Conservation (phyloP, 352 stramenopile genomes). For the Phytophthora pinifolia region DNA sequence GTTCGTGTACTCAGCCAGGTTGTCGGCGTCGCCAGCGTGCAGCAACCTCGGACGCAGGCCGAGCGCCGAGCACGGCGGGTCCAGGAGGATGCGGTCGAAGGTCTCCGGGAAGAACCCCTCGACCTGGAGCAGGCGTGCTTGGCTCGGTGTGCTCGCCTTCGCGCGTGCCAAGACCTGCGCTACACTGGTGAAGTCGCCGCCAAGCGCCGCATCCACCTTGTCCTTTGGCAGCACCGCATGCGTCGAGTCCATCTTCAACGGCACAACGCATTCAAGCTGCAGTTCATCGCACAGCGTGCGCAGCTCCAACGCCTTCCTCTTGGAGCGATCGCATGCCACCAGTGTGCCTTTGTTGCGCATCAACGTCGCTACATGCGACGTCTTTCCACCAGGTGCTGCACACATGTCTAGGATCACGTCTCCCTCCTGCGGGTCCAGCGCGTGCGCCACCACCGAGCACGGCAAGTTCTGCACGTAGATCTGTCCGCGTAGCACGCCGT, state of each 20-base stretch:
- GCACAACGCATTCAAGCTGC: slow-evolving; percentile 54
- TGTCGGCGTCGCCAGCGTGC: slow-evolving; percentile 69
- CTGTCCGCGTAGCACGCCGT: slow-evolving; percentile 73
- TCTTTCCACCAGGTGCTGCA: slow-evolving; percentile 92
- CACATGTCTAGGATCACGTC: slow-evolving; percentile 95
- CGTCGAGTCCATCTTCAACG: slow-evolving; percentile 86
- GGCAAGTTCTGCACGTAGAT: slow-evolving; percentile 95
- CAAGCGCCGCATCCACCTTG: slow-evolving; percentile 22
- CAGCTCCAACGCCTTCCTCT: slow-evolving; percentile 83
- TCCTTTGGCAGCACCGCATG: slow-evolving; percentile 73
- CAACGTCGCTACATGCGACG: slow-evolving; percentile 91
- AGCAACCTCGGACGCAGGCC: slow-evolving; percentile 91
- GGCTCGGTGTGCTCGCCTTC: slow-evolving; percentile 38
- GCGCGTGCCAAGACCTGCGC: slow-evolving; percentile 61
- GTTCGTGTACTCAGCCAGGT: slow-evolving; percentile 76
- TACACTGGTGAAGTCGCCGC: slow-evolving; percentile 38
- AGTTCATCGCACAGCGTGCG: slow-evolving; percentile 77
- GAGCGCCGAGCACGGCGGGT: slow-evolving; percentile 92
- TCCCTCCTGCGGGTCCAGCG: slow-evolving; percentile 76
- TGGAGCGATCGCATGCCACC: slow-evolving; percentile 91
- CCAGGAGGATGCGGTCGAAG: slow-evolving; percentile 93
- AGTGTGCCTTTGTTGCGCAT: slow-evolving; percentile 89
- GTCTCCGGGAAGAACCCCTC: slow-evolving; percentile 91
- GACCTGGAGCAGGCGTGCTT: slow-evolving; percentile 75
- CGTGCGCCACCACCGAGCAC: slow-evolving; percentile 90